These are phyloP conservation scores for Debaryomyces nepalensis DNA, from an alignment of 1,139 yeast species.

Conservation along the genomic window DNA sequence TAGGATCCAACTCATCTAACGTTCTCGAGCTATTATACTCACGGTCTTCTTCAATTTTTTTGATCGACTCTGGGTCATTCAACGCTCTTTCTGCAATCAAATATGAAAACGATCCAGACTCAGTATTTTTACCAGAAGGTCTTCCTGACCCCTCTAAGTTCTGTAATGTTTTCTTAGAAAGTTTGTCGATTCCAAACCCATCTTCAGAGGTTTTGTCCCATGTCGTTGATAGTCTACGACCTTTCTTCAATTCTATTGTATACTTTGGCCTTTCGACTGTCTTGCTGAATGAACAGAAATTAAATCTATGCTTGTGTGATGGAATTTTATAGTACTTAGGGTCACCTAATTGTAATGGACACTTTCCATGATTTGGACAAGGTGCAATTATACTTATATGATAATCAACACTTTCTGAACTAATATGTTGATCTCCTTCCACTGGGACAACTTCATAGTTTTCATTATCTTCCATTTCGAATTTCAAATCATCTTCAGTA, in stretches of 20 bases:
- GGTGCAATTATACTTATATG: constrained; percentile 80
- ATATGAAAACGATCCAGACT: constrained; percentile 76
- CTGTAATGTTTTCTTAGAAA: constrained; percentile 32
- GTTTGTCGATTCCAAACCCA: constrained; percentile 51
- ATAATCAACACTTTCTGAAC: constrained; percentile 44
- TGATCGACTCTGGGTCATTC: constrained; percentile 38
- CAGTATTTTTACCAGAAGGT: constrained; percentile 72
- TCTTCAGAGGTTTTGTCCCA: constrained; percentile 68
- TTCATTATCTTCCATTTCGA: constrained; percentile 51
- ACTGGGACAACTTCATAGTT: constrained; percentile 44
- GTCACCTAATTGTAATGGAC: constrained; percentile 83
- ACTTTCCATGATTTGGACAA: constrained; percentile 83
- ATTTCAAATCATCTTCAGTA: constrained; percentile 48
- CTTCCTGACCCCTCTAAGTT: constrained; percentile 69
- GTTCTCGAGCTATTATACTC: constrained; percentile 29
- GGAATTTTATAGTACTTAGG: constrained; percentile 68
- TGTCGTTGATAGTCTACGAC: constrained; percentile 68
- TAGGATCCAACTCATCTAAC: constrained; percentile 33
- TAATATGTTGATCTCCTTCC: constrained; percentile 20
- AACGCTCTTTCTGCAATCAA: constrained; percentile 67
- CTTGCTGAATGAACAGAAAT: constrained; percentile 79
- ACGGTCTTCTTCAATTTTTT: constrained; percentile 40
- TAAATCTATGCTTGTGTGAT: constrained; percentile 62
- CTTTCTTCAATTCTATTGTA: constrained; percentile 80
- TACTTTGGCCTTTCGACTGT: constrained; percentile 77